Conservation (phyloP, 441 rosid species). For the Populus trichocarpa region DNA sequence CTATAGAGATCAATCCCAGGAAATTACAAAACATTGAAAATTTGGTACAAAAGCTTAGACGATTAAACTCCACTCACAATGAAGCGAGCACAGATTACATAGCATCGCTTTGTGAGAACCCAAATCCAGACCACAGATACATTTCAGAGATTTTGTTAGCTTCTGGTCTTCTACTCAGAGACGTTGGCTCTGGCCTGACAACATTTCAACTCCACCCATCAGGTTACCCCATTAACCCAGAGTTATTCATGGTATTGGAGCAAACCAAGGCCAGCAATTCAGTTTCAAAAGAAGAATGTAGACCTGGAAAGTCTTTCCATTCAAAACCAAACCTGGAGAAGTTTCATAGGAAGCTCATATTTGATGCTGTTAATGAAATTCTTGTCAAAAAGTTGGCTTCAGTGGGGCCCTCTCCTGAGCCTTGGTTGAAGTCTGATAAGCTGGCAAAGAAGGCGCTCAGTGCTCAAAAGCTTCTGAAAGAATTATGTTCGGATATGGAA, state of each 20-base stretch:
- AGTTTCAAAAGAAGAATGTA: constrained; percentile 38
- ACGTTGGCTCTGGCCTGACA: constrained; percentile 55
- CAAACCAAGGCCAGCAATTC: constrained; percentile 61
- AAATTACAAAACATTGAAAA: constrained; percentile 72
- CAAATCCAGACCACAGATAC: constrained; percentile 78
- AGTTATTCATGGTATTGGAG: constrained; percentile 79
- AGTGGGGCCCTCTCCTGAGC: constrained; percentile 36
- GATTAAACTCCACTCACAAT: constrained; percentile 76
- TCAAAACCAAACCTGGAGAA: constrained; percentile 43
- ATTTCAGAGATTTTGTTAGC: constrained; percentile 86
- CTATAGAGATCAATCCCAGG: constrained; percentile 67
- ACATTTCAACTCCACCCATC: constrained; percentile 75
- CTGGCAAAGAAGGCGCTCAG: constrained; percentile 45
- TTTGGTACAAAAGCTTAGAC: constrained; percentile 74
- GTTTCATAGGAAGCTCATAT: constrained; percentile 63
- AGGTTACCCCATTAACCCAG: constrained; percentile 84
- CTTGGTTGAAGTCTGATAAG: constrained; percentile 44
- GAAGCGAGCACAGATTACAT: constrained; percentile 86
- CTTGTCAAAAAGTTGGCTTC: constrained; percentile 51
- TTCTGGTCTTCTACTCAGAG: constrained; percentile 86
- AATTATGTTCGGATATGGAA: constrained; percentile 67
- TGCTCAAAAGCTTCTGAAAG: constrained; percentile 81
- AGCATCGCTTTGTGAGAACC: constrained; percentile 79
- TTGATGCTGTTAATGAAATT: constrained; percentile 75
- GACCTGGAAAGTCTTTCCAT: constrained; percentile 16